Conservation (phyloP, 2,329 filamentous ascomycete species). For the Trichoderma guizhouense region DNA sequence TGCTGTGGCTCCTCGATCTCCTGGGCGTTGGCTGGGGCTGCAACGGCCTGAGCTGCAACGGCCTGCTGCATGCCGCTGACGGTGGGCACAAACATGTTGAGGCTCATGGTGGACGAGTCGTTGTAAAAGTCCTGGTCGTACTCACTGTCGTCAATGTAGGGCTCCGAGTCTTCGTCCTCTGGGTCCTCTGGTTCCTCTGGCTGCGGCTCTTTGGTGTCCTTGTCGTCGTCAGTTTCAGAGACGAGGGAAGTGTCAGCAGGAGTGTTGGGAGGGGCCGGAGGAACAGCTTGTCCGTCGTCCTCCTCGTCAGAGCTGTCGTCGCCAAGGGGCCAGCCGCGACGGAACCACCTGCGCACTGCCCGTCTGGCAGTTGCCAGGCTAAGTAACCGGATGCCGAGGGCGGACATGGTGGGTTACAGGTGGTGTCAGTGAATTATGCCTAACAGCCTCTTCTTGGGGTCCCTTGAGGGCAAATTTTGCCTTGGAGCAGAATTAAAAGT, state of each 20-base stretch:
- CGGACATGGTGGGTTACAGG: neutral
- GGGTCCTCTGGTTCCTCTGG: neutral
- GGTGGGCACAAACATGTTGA: neutral
- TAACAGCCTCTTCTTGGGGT: neutral
- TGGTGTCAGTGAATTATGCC: neutral
- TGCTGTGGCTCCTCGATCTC: constrained; percentile 31
- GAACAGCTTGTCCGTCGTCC: neutral
- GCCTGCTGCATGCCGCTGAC: neutral
- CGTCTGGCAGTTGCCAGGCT: constrained; percentile 32
- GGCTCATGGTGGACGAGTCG: constrained; percentile 9
- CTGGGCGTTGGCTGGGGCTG: neutral
- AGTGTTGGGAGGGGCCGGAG: neutral
- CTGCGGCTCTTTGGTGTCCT: neutral
- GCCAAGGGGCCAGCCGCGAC: constrained; percentile 27
- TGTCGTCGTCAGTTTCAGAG: neutral
- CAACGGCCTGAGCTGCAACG: neutral
- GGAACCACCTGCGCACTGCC: constrained; percentile 32
- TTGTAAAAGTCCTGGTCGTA: neutral
- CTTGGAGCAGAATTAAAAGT: neutral
- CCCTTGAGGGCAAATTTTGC: neutral
- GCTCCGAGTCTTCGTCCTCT: neutral
- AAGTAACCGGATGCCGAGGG: constrained; percentile 30
- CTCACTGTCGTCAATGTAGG: neutral
- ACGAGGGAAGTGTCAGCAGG: neutral
- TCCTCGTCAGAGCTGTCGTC: constrained; percentile 12